phyloP scores from a whole-genome alignment of 257 asterid species.

The Capsicum pubescens region DNA sequence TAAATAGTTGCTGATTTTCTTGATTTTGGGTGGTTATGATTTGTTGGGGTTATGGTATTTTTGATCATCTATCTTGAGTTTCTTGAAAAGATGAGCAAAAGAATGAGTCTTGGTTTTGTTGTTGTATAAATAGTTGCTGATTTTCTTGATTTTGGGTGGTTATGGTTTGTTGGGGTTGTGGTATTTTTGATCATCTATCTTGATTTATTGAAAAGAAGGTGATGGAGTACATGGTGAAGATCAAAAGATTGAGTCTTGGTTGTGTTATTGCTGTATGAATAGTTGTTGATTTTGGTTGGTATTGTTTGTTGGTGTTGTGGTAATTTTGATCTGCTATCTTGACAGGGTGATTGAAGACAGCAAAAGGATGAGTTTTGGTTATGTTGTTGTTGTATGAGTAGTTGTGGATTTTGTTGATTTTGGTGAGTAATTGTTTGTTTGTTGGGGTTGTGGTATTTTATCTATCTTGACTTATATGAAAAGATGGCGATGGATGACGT shows the following conservation, averaged over 20 bases:
- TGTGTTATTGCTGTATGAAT: neutral
- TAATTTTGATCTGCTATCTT: neutral
- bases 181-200: neutral
- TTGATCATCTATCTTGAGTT: neutral
- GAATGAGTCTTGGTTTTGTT: neutral
- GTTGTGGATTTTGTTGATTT: conserved; percentile 15
- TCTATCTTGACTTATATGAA: neutral
- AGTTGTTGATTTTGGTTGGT: conserved; percentile 13
- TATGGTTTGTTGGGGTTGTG: conserved; percentile 8
- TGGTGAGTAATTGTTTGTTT: neutral
- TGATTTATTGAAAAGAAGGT: neutral
- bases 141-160: conserved; percentile 13
- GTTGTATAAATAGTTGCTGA: neutral
- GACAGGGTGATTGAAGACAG: no score
- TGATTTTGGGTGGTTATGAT: conserved; percentile 2
- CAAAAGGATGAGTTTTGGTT: neutral
- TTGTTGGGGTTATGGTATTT: neutral
- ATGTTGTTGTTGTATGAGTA: neutral
- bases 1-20: conserved; percentile 2
- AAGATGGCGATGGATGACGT: neutral
- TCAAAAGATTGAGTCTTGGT: neutral
- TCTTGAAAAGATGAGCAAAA: neutral
- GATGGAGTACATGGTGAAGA: neutral
- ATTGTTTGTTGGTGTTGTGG: neutral
- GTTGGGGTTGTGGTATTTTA: neutral